Conservation (phyloP, 176 grass and related monocot species). For the Stipa capillata region DNA sequence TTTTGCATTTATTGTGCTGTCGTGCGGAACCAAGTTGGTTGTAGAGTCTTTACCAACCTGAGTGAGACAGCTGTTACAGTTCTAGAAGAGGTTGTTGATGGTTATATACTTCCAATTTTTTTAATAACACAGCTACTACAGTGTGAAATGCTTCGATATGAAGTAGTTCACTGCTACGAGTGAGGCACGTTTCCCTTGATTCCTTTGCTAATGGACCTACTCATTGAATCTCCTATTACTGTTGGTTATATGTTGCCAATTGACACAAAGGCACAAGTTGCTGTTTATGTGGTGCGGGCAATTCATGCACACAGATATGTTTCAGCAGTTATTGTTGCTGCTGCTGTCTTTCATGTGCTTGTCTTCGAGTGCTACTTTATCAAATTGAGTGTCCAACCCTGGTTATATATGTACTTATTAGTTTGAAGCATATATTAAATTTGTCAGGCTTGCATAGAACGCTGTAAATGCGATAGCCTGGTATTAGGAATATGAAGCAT, state of each 20-base stretch:
- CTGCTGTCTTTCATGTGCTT: too few relatives aligned
- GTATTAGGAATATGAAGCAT: background rate
- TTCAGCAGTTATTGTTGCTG: too few relatives aligned
- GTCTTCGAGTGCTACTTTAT: too few relatives aligned
- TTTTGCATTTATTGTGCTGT: background rate
- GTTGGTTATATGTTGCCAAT: background rate
- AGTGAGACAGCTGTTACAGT: background rate
- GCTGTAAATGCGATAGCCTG: background rate
- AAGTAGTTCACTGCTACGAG: background rate
- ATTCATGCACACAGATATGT: background rate
- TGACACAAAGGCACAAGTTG: too few relatives aligned
- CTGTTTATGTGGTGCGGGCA: background rate
- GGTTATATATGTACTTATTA: too few relatives aligned
- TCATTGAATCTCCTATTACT: too few relatives aligned
- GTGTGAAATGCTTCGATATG: background rate
- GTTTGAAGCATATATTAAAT: too few relatives aligned
- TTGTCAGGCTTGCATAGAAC: too few relatives aligned
- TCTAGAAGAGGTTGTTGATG: background rate
- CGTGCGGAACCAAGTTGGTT: background rate
- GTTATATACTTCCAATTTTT: background rate
- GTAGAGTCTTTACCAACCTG: background rate
- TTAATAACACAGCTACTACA: background rate
- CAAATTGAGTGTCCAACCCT: too few relatives aligned
- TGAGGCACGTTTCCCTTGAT: background rate
- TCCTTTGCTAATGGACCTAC: background rate